Evolutionary conservation across 2,329 filamentous ascomycete genomes (phyloP).

Genomic region (Ophiognomonia clavigignenti-juglandacearum): DNA sequence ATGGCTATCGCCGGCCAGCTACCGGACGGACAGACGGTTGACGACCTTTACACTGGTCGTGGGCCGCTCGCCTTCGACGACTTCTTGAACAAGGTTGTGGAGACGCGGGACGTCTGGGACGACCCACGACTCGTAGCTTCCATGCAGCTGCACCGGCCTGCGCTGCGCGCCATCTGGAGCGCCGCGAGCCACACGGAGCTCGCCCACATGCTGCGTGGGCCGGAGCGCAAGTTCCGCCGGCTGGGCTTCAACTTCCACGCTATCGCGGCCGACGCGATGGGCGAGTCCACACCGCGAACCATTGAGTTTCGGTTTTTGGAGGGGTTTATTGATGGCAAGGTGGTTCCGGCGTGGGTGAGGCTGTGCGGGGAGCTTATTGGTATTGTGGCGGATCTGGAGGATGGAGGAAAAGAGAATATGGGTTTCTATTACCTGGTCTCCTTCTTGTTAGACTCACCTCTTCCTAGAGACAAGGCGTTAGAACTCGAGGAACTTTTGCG

Average conservation of each 20-base stretch:
- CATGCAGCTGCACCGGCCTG: too few relatives aligned
- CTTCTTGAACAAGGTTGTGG: too few relatives aligned
- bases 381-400: slow-evolving; percentile 16
- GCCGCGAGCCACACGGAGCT: slow-evolving; percentile 24
- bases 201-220: slow-evolving; percentile 31
- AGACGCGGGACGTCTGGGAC: too few relatives aligned
- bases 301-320: slow-evolving; percentile 36
- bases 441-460: slow-evolving; percentile 7
- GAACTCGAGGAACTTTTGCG: neutral
- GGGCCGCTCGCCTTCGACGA: too few relatives aligned
- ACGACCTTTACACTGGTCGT: slow-evolving; percentile 8
- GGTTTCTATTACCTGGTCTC: slow-evolving; percentile 8
- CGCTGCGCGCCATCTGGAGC: slow-evolving; percentile 29
- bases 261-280: slow-evolving; percentile 18
- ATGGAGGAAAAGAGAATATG: slow-evolving; percentile 3
- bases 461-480: too few relatives aligned
- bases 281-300: slow-evolving; percentile 24
- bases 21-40: slow-evolving; percentile 1
- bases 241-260: slow-evolving; percentile 38
- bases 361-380: slow-evolving; percentile 28
- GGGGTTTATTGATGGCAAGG: slow-evolving; percentile 24
- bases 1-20: neutral
- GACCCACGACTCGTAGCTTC: too few relatives aligned
- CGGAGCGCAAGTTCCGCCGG: slow-evolving; percentile 27
- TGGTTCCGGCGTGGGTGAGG: slow-evolving; percentile 30